Evolutionary conservation across 352 stramenopile species (phyloP).

Genomic region (Aphanomyces euteiches): DNA sequence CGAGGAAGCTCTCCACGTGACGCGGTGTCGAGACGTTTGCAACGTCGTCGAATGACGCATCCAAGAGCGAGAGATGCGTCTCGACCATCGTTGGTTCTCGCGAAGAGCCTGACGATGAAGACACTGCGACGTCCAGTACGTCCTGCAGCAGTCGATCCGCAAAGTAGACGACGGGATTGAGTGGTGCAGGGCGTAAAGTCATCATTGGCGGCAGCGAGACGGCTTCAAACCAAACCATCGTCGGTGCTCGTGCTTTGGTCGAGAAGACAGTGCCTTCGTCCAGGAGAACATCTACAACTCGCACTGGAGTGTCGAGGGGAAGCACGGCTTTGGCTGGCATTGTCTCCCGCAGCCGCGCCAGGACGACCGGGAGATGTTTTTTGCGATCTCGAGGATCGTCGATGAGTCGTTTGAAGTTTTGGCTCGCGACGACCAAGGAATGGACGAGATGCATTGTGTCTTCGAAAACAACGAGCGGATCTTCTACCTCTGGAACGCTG

Average conservation of each 20-base stretch:
- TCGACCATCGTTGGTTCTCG: slow-evolving; percentile 1
- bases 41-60: not conserved
- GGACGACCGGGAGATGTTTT: slow-evolving; percentile 39
- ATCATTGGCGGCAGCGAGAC: slow-evolving; percentile 18
- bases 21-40: not conserved
- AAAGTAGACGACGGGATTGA: slow-evolving; percentile 28
- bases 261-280: slow-evolving; percentile 81
- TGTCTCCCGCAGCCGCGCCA: slow-evolving; percentile 47
- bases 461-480: slow-evolving; percentile 51
- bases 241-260: slow-evolving; percentile 73
- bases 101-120: not conserved
- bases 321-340: slow-evolving; percentile 54
- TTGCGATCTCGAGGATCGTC: slow-evolving; percentile 48
- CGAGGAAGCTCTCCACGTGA: slow-evolving; percentile 9
- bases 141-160: slow-evolving; percentile 33
- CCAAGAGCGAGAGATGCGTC: slow-evolving; percentile 6
- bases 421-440: slow-evolving; percentile 57
- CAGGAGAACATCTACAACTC: slow-evolving; percentile 39
- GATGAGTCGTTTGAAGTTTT: slow-evolving; percentile 59
- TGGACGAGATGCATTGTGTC: slow-evolving; percentile 56
- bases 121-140: not conserved
- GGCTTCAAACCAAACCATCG: slow-evolving; percentile 81
- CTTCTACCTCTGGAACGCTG: slow-evolving; percentile 44
- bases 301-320: slow-evolving; percentile 36
- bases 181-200: not conserved